phyloP scores from a whole-genome alignment of 1,284 basidiomycete species.

The Phylloboletellus chloephorus region DNA sequence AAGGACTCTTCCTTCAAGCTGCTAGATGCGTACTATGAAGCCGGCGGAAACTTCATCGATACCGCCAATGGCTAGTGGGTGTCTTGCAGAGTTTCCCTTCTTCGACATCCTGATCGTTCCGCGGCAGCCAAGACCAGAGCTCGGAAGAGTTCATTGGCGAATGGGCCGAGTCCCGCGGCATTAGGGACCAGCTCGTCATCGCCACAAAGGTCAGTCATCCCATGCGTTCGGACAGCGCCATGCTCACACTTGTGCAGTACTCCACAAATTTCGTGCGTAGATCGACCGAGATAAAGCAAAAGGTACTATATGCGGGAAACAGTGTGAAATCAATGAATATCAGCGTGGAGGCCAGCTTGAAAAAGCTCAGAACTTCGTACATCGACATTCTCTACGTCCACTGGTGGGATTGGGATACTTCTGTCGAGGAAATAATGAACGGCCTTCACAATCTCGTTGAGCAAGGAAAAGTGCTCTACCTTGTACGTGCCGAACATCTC shows the following conservation, averaged over 20 bases:
- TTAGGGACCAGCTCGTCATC: constrained; percentile 50
- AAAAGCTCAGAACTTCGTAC: constrained; percentile 43
- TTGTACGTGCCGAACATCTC: constrained; percentile 23
- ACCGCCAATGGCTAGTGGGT: constrained; percentile 45
- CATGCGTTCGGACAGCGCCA: background rate
- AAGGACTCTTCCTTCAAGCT: constrained; percentile 44
- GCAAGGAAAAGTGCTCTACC: constrained; percentile 43
- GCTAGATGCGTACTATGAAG: constrained; percentile 44
- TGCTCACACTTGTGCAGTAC: constrained; percentile 24
- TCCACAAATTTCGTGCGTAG: constrained; percentile 28
- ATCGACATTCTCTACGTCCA: constrained; percentile 42
- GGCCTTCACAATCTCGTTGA: constrained; percentile 41
- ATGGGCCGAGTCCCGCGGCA: constrained; percentile 47
- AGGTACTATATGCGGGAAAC: constrained; percentile 36
- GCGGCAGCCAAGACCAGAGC: constrained; percentile 42
- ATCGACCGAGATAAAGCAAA: constrained; percentile 19
- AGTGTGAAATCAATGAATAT: constrained; percentile 31
- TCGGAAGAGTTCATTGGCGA: constrained; percentile 53
- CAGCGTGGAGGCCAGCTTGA: constrained; percentile 35
- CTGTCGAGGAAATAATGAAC: constrained; percentile 47
- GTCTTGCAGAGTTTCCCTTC: background rate
- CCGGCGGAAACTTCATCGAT: constrained; percentile 54
- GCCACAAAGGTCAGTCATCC: constrained; percentile 43
- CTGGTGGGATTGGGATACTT: constrained; percentile 42
- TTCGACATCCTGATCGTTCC: background rate